phyloP scores from a whole-genome alignment of 176 grass and related monocot species.

The maize (Zea mays) region Zm-B73-REFERENCE-NAM-5.0 NC_050098.1:158245501-158246000 shows the following conservation, averaged over 20 bases:
- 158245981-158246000: neutral
- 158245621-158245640: neutral
- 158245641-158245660: neutral
- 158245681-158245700: conserved; percentile 26
- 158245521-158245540: too few species aligned
- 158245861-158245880: neutral
- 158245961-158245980: conserved; percentile 48
- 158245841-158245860: neutral
- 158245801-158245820: neutral
- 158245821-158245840: neutral
- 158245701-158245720: conserved; percentile 1
- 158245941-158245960: conserved; percentile 35
- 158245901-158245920: neutral
- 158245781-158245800: neutral
- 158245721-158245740: neutral
- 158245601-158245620: neutral
- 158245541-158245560: too few species aligned
- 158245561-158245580: too few species aligned
- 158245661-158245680: neutral
- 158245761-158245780: too few species aligned
- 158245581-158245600: neutral
- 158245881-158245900: neutral
- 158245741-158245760: too few species aligned
- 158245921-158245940: conserved; percentile 30
- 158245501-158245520: too few species aligned